phyloP scores from a whole-genome alignment of 2,329 filamentous ascomycete species.

The Madurella mycetomatis region DNA sequence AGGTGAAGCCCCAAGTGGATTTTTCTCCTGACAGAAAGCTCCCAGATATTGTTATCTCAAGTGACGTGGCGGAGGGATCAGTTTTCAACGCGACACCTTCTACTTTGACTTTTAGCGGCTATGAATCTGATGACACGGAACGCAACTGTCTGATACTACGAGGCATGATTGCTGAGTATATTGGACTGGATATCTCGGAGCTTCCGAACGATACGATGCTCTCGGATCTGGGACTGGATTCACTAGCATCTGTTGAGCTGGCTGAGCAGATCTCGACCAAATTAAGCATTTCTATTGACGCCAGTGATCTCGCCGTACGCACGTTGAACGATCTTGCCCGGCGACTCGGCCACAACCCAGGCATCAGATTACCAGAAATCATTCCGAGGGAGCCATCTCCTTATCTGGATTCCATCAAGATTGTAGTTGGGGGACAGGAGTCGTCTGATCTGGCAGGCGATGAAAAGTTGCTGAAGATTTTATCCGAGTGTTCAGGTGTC shows the following conservation, averaged over 20 bases:
- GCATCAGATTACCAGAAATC: background rate
- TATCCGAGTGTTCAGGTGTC: background rate
- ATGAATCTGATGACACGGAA: background rate
- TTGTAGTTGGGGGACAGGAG: background rate
- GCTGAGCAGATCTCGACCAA: background rate
- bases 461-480: background rate
- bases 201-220: background rate
- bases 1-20: too few relatives aligned
- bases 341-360: background rate
- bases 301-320: background rate
- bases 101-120: background rate
- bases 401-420: background rate
- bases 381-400: background rate
- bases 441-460: background rate
- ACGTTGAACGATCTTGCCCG: background rate
- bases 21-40: too few relatives aligned
- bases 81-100: background rate
- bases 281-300: background rate
- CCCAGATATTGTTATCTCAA: too few relatives aligned
- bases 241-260: slow-evolving; percentile 1
- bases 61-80: background rate
- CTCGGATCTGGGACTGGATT: slow-evolving; percentile 2
- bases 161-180: background rate
- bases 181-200: background rate
- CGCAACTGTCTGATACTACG: background rate